These are phyloP conservation scores for Scenedesmus sp. DNA, from an alignment of 163 green algal genomes.

Conservation along the genomic window DNA sequence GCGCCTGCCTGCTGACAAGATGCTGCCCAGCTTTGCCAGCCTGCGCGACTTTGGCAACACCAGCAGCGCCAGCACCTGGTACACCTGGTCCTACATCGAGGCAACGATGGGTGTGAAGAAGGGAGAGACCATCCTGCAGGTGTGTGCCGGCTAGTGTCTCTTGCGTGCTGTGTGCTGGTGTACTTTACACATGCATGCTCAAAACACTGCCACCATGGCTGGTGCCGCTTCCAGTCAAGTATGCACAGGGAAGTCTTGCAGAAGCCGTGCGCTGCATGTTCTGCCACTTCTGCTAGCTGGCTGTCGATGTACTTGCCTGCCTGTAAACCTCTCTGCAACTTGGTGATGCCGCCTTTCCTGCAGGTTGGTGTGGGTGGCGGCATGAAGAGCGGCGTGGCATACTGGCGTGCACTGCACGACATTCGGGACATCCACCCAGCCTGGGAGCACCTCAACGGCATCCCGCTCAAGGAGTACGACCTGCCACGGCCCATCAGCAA, in stretches of 20 bases:
- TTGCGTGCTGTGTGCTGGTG: too few species aligned
- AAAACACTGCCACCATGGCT: too few species aligned
- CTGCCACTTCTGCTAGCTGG: not conserved
- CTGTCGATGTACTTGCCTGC: not conserved
- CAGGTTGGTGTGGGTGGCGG: constrained; percentile 75
- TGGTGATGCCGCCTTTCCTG: constrained; percentile 27
- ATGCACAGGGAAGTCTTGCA: too few species aligned
- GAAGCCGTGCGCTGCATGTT: not conserved
- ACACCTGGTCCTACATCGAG: constrained; percentile 75
- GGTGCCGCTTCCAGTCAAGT: too few species aligned
- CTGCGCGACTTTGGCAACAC: constrained; percentile 62
- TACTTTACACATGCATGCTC: too few species aligned
- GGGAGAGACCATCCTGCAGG: constrained; percentile 71
- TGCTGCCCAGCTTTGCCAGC: constrained; percentile 71
- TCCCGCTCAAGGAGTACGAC: constrained; percentile 56
- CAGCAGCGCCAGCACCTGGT: constrained; percentile 65
- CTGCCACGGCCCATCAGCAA: constrained; percentile 65
- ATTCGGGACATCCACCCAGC: constrained; percentile 56
- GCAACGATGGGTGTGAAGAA: constrained; percentile 62
- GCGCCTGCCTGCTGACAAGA: constrained; percentile 61
- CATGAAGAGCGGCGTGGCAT: constrained; percentile 66
- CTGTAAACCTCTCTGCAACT: not conserved
- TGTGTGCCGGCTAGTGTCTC: not conserved
- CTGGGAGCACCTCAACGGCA: constrained; percentile 62
- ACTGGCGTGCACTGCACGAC: constrained; percentile 64